These are phyloP conservation scores for Penicillium decumbens DNA, from an alignment of 2,329 filamentous ascomycete genomes.

Conservation along the genomic window DNA sequence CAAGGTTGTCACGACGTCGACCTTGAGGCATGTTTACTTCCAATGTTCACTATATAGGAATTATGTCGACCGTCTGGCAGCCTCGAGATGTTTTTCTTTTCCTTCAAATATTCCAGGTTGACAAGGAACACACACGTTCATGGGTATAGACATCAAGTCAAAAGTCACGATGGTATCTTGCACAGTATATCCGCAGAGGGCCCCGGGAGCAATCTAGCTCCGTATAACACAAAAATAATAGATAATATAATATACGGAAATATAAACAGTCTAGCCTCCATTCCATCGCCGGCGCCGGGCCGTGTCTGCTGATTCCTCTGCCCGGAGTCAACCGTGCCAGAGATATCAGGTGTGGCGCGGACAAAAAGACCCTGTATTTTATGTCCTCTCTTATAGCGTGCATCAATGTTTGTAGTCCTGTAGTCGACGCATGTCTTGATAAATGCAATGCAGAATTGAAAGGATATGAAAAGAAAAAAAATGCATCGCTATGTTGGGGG, in stretches of 20 bases:
- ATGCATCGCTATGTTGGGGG: background rate
- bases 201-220: background rate
- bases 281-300: background rate
- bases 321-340: background rate
- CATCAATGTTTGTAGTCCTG: background rate
- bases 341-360: background rate
- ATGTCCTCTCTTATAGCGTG: background rate
- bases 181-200: slow-evolving; percentile 2
- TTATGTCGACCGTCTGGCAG: no score
- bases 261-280: background rate
- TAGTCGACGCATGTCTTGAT: background rate
- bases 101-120: no score
- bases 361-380: background rate
- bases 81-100: no score
- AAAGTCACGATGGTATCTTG: slow-evolving; percentile 7
- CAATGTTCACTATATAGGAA: no score
- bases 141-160: background rate
- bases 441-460: background rate
- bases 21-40: background rate
- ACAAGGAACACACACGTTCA: background rate
- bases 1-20: background rate
- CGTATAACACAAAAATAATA: background rate
- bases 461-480: background rate
- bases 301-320: background rate
- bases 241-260: background rate